Evolutionary conservation across 2,329 filamentous ascomycete genomes (phyloP).

Genomic region (Ceratocystis papillata): DNA sequence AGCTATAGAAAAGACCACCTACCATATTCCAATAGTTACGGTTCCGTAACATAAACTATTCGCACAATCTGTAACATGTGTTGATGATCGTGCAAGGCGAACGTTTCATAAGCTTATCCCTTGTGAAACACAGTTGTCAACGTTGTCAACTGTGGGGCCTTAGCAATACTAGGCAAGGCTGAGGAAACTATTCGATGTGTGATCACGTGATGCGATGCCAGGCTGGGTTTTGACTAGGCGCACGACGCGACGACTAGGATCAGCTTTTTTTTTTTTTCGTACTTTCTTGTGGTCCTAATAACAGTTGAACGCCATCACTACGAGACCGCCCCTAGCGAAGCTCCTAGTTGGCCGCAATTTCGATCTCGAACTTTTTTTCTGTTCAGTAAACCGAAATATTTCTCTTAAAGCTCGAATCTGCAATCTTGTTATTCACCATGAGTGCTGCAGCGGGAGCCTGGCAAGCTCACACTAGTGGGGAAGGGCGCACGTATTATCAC

Average conservation of each 20-base stretch:
- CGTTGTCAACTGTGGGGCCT: not conserved
- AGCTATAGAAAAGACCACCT: too few species aligned
- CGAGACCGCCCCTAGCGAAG: not conserved
- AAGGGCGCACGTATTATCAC: constrained; percentile 85
- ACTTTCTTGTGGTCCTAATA: not conserved
- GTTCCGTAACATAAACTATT: not conserved
- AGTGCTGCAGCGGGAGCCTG: constrained; percentile 38
- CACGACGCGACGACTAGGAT: not conserved
- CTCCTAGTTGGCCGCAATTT: not conserved
- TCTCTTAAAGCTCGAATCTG: not conserved
- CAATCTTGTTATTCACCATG: constrained; percentile 11
- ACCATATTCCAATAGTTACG: too few species aligned
- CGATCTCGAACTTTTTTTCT: not conserved
- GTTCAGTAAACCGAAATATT: too few species aligned
- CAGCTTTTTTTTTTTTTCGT: constrained; percentile 12
- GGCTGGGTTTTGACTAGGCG: constrained; percentile 14
- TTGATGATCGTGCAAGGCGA: not conserved
- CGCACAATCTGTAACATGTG: not conserved
- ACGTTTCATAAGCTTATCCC: not conserved
- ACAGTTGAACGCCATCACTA: not conserved
- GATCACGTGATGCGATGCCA: constrained; percentile 9
- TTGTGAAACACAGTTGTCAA: not conserved
- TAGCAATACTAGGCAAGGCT: constrained; percentile 1
- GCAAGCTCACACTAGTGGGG: constrained; percentile 70
- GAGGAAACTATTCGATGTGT: not conserved